A percentile compares a stretch with the other conserved stretches of the same genome.
Evolutionary conservation across 192 early-diverging fungal genomes (phyloP).

Genomic region (Linnemannia hyalina): DNA sequence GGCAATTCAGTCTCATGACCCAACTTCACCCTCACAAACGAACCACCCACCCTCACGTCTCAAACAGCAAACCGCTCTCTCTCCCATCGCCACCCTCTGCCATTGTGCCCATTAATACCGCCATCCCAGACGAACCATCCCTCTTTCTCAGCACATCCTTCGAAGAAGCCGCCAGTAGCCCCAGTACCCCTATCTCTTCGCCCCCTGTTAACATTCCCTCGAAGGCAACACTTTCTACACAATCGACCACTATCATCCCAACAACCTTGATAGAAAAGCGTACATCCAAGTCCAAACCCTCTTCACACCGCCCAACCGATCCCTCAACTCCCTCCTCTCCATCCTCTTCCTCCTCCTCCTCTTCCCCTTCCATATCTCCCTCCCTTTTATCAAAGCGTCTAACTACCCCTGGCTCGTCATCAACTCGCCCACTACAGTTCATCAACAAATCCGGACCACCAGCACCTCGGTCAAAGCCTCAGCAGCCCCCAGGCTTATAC

Average conservation of each 20-base stretch:
- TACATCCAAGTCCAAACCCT: background rate
- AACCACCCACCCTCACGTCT: background rate
- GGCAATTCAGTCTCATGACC: too few relatives aligned
- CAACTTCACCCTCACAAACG: background rate
- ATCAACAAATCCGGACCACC: slow-evolving; percentile 32
- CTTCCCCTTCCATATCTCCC: background rate
- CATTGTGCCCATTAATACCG: background rate
- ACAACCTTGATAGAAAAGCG: too few relatives aligned
- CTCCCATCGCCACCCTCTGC: background rate
- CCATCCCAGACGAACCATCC: background rate
- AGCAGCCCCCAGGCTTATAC: background rate
- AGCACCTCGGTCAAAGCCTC: slow-evolving; percentile 25
- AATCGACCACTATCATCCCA: background rate
- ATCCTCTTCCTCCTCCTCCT: background rate
- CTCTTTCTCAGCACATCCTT: background rate
- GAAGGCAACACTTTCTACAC: background rate
- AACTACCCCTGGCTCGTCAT: background rate
- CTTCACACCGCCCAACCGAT: background rate
- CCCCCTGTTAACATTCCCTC: background rate
- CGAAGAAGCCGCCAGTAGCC: background rate
- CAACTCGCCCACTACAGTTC: slow-evolving; percentile 20
- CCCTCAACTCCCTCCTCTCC: background rate
- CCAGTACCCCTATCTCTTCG: background rate
- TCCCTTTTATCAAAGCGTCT: background rate
- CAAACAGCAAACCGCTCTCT: background rate